Base-by-base conservation (phyloP, 768 basidiomycete genomes). In the Mycena venus region DNA sequence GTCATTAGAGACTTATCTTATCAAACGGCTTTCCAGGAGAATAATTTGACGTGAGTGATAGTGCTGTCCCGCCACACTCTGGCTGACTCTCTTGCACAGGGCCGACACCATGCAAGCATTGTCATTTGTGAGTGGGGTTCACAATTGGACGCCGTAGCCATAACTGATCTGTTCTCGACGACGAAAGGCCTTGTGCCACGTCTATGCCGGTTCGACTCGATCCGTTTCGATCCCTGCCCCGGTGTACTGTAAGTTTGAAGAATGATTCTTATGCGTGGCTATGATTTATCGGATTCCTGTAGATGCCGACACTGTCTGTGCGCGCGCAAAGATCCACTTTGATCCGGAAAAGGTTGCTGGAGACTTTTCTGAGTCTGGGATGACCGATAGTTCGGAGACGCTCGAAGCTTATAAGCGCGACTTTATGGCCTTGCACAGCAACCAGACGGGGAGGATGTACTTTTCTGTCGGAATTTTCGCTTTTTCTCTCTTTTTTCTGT, bases 201-300 rank as follows among this genome's bases (percentile, higher is more conserved):
- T 95, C 0, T 96, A 95, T 62, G 94, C 95, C 0, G 88, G 94
- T 0, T 88, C 95, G 0, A 96, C 95, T 0, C 92, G 95, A 10
- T 94, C 94, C 0, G 95, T 96, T 0, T 96, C 95, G 0, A 96
- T 96, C 51, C 95, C 95, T 0, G 95, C 95, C 0, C 95, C 95
- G 0, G 94, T 96, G 0, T 96, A 96, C 74, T 96, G 95, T 95
- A 78, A 78, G 92, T 75, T 42, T 34, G 12, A 23, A 27, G 25
- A 2, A n/a, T 23, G 8, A n/a, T 10, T 9, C 8, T 14, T 27
- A n/a, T 34, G 15, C 1, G n/a, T 25, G 6, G 31, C 19, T 15
- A n/a, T 56, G 5, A 23, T 58, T 29, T 7, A 55, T 0, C 19
- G 14, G 1, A 21, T 42, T 38, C 29, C 68, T 40, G 32, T 73